Evolutionary conservation across 176 grass and related monocot species (phyloP), one percentile per base, ranked within the genome.

Genomic region (Guadua angustifolia): DNA sequence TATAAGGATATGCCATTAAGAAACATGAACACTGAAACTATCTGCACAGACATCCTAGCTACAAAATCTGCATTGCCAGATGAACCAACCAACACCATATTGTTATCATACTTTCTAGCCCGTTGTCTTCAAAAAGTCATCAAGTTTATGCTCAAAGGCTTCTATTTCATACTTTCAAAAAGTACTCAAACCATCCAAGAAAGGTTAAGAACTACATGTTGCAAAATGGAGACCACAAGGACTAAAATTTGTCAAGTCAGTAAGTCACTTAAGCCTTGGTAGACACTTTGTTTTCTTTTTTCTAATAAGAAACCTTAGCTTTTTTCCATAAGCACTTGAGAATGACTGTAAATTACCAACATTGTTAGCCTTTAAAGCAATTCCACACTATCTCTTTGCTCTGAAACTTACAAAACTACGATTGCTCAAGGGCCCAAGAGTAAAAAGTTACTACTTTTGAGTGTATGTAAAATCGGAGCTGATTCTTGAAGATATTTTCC

Each of bases 361-460:
- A 72, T 73, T 84, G 62, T 40, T 74, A 72, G 62, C 84, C 73
- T 83, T 79, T 18, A 82, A 83, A 69, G 71, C 62, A 58, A 73
- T 58, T 64, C 73, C 80, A 22, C 73, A 32, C 25, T 35, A 79
- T 22, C 46, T 29, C 21, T n/a, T n/a, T 15, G 46, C 32, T 73
- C 70, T 62, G 26, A 45, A 74, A 63, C 58, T 83, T 76, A 68
- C 66, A 35, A 73, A 79, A 69, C 45, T 53, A 38, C 15, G 3
- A 26, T 46, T 88, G 76, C 71, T 52, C 21, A 79, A 76, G 81
- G 82, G 85, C 82, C 83, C 74, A 29, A 77, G 66, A 89, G 90
- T 86, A 87, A 91, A 88, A 84, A 88, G 36, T 75, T 29, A 74
- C 74, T 74, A 69, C 78, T 77, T 76, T 93, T 88, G 36, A 82